A percentile compares a stretch with the other conserved stretches of the same genome.
Conservation (phyloP, 2,329 filamentous ascomycete genomes). For the Emydomyces testavorans region DNA sequence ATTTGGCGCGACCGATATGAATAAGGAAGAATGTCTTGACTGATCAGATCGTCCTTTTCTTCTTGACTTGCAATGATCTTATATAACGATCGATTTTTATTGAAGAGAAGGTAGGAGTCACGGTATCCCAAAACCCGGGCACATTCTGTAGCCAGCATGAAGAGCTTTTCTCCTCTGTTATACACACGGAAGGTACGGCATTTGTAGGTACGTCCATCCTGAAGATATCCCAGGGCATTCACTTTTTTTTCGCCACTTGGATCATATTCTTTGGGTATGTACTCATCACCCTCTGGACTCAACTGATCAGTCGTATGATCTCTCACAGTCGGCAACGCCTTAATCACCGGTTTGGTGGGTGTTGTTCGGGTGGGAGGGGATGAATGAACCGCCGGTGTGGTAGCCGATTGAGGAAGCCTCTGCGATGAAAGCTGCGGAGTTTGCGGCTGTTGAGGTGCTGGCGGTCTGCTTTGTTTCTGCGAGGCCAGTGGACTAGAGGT, state of each 20-base stretch:
- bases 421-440: slow-evolving; percentile 35
- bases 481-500: slow-evolving; percentile 23
- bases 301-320: slow-evolving; percentile 97
- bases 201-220: slow-evolving; percentile 75
- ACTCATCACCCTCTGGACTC: slow-evolving; percentile 80
- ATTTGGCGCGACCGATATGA: slow-evolving; percentile 98
- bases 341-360: slow-evolving; percentile 69
- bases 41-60: slow-evolving; percentile 92
- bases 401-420: slow-evolving; percentile 24
- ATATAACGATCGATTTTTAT: slow-evolving; percentile 91
- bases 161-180: slow-evolving; percentile 80
- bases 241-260: slow-evolving; percentile 93
- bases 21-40: slow-evolving; percentile 90
- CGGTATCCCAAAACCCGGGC: slow-evolving; percentile 86
- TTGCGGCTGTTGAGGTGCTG: slow-evolving; percentile 23
- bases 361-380: slow-evolving; percentile 62
- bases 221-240: slow-evolving; percentile 64
- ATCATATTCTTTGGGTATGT: slow-evolving; percentile 84
- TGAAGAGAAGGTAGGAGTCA: slow-evolving; percentile 96
- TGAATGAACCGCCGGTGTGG: slow-evolving; percentile 45
- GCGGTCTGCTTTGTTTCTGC: slow-evolving; percentile 24
- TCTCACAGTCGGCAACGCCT: slow-evolving; percentile 86
- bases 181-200: slow-evolving; percentile 91
- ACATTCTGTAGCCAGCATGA: slow-evolving; percentile 97
- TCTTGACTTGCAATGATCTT: slow-evolving; percentile 95